Percentiles rank a stretch among this genome's conserved stretches.
Conservation (phyloP, 371 early-diverging fungal genomes). For the Mortierella sp. region DNA sequence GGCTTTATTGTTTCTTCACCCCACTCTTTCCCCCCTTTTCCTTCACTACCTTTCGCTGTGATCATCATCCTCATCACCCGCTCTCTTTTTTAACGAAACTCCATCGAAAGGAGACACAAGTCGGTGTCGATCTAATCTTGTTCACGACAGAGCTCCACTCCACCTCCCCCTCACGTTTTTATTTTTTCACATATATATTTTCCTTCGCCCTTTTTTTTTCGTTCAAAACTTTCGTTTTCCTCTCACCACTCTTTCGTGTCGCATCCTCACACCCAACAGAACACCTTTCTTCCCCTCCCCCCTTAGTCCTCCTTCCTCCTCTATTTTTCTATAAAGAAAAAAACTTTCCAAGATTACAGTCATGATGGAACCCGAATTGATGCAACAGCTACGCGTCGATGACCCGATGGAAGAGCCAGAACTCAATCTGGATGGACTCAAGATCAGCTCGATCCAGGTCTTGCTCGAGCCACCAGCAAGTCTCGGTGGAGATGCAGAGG, state of each 20-base stretch:
- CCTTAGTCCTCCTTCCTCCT: slow-evolving; percentile 3
- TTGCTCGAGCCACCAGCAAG: slow-evolving; percentile 33
- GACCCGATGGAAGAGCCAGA: slow-evolving; percentile 46
- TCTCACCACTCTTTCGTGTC: neutral
- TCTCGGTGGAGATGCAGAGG: slow-evolving; percentile 22
- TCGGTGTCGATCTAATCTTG: too few species aligned
- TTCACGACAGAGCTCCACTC: neutral
- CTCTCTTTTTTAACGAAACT: too few species aligned
- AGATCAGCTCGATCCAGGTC: slow-evolving; percentile 47
- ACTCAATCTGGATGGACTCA: slow-evolving; percentile 37
- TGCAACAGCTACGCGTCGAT: slow-evolving; percentile 37
- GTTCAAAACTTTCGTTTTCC: neutral
- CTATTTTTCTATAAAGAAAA: slow-evolving; percentile 3
- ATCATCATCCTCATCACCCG: too few species aligned
- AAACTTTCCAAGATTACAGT: slow-evolving; percentile 3
- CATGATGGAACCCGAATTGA: slow-evolving; percentile 49
- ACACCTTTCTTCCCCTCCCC: neutral
- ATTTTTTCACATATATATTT: too few species aligned
- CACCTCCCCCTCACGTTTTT: neutral
- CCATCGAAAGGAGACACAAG: too few species aligned
- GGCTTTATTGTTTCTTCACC: neutral
- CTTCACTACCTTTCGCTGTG: neutral
- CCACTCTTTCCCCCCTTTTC: neutral
- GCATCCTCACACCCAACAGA: neutral
- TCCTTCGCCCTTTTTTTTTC: neutral